Percentiles rank a stretch among this genome's conserved stretches.
Evolutionary conservation across 2,329 filamentous ascomycete genomes (phyloP).

Genomic region (Claviceps capensis): DNA sequence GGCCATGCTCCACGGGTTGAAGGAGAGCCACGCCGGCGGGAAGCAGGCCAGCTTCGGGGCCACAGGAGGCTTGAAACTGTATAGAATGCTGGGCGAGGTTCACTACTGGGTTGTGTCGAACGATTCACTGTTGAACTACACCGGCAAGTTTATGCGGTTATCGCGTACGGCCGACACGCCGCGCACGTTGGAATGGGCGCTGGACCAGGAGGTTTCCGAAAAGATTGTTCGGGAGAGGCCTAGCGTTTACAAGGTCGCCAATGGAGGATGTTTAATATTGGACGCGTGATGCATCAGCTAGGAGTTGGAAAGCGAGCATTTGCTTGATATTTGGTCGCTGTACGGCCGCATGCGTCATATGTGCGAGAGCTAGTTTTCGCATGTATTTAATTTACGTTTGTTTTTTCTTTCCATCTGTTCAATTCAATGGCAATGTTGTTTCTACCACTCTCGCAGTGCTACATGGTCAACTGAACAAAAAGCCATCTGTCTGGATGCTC

Average conservation of each 20-base stretch:
- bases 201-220: conserved; percentile 4
- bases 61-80: conserved; percentile 4
- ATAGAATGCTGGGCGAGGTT: conserved; percentile 2
- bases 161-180: conserved; percentile 5
- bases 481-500: too few species aligned
- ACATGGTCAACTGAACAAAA: too few species aligned
- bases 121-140: conserved; percentile 2
- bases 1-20: conserved; percentile 6
- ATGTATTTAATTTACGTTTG: too few species aligned
- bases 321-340: not conserved
- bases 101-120: conserved; percentile 7
- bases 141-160: conserved; percentile 6
- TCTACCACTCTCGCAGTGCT: too few species aligned
- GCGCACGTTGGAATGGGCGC: conserved; percentile 6
- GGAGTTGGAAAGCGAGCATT: not conserved
- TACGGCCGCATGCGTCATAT: too few species aligned
- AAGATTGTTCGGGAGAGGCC: conserved; percentile 2
- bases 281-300: conserved; percentile 1
- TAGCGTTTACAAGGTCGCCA: not conserved
- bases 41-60: conserved; percentile 6
- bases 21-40: conserved; percentile 7
- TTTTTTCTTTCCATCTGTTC: too few species aligned
- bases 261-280: conserved; percentile 5
- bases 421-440: too few species aligned
- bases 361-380: too few species aligned